These are phyloP conservation scores for Trypanosoma brucei DNA, from an alignment of 208 protist species.

Conservation along the genomic window DNA sequence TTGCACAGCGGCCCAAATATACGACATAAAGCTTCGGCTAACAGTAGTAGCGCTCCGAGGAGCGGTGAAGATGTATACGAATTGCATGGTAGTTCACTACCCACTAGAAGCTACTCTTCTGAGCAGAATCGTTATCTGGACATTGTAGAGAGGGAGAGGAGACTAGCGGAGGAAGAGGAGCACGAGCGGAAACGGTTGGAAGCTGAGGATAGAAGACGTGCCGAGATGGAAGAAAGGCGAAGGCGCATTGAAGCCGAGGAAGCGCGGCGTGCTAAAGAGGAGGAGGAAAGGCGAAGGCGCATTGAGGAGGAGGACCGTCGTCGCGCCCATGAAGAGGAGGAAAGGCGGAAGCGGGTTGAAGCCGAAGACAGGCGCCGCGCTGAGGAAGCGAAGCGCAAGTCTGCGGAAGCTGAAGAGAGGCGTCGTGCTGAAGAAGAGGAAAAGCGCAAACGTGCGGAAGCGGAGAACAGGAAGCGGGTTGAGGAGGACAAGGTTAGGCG, in stretches of 20 bases:
- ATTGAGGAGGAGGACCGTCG: conserved; percentile 1
- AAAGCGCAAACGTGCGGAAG: conserved; percentile 16
- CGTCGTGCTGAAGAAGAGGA: conserved; percentile 11
- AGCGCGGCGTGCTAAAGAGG: conserved; percentile 13
- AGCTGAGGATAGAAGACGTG: conserved; percentile 2
- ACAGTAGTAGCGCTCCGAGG: background rate
- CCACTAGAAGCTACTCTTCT: background rate
- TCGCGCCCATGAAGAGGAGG: conserved; percentile 1
- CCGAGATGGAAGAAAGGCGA: background rate
- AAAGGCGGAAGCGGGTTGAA: background rate
- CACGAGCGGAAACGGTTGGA: conserved; percentile 7
- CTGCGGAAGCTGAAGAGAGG: conserved; percentile 7
- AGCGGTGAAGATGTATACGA: conserved; percentile 2
- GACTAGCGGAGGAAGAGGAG: conserved; percentile 1
- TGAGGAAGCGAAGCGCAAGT: conserved; percentile 10
- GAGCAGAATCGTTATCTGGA: conserved; percentile 2
- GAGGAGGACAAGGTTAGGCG: background rate
- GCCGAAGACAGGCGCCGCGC: conserved; percentile 4
- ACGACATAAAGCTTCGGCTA: background rate
- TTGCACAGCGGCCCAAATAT: conserved; percentile 7
- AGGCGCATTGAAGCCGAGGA: conserved; percentile 6
- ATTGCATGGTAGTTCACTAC: background rate
- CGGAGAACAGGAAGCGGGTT: conserved; percentile 14
- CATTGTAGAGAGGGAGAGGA: background rate
- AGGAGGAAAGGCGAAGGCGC: conserved; percentile 11